Base-by-base conservation (phyloP, 1,139 yeast genomes). In the Nakaseomyces nivariensis region DNA sequence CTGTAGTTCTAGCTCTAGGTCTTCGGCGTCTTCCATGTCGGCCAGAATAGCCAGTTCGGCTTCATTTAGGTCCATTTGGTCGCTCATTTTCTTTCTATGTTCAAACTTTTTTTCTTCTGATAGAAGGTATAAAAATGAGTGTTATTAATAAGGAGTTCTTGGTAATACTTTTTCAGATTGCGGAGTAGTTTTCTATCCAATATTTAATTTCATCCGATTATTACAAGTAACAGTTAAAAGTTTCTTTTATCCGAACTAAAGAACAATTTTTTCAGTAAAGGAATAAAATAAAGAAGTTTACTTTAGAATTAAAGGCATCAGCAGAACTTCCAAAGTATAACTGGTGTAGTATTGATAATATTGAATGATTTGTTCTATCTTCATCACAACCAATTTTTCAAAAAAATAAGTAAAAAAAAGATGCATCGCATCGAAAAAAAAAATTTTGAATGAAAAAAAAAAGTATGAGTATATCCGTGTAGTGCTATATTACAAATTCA, bases 11-110 rank as follows among this genome's bases (percentile, higher is more conserved):
- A 27, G 25, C 13, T 41, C 44, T 9, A 41, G 10, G 11, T 41
- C 44, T 26, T 41, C 44, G 4, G 44, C 44, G 29, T 41, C 44
- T 29, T 41, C 44, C 34, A 41, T 6, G 25, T 41, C 44, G n/a
- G 44, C 44, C n/a, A 41, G 13, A 4, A 41, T 41, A 13, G 44
- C 44, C 11, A 41, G 11, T 22, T 41, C 44, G 10, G 44, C 34
- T 27, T 41, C 34, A 17, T 41, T 41, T 13, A 29, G 25, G 11
- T 41, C 44, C 5, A 38, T 25, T 26, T 38, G 42, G 7, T 38
- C 42, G 17, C 42, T 25, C 42, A 38, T 38, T 38, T 37, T 8
- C 24, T 11, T 33, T 29, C 36, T 33, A 8, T 33, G 36, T 33
- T 33, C 6, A 33, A 9, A 8, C 6, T 11, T 11, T 2, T 33